These are phyloP conservation scores for Aechmea fasciata DNA, from an alignment of 176 grass and related monocot genomes.

Conservation along the genomic window DNA sequence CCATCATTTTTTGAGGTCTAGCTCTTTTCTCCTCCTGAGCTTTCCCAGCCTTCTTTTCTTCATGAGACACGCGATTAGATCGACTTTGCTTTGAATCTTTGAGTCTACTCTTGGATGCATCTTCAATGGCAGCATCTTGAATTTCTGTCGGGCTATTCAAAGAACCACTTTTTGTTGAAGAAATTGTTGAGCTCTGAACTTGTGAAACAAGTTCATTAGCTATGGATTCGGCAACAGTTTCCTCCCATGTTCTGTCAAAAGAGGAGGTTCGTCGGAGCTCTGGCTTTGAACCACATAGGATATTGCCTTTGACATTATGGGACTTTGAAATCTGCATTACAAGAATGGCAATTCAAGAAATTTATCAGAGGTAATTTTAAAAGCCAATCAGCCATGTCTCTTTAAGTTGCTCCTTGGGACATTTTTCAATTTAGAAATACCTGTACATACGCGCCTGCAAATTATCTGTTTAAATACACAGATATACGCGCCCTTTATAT, in stretches of 20 bases:
- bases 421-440: too few species aligned
- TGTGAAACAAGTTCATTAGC: conserved; percentile 84
- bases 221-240: conserved; percentile 87
- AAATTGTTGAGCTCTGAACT: conserved; percentile 39
- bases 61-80: conserved; percentile 35
- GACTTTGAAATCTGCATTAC: conserved; percentile 25
- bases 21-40: conserved; percentile 65
- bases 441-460: too few species aligned
- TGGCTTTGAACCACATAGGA: conserved; percentile 35
- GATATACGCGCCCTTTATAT: too few species aligned
- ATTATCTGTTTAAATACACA: too few species aligned
- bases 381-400: too few species aligned
- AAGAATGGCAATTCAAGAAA: conserved; percentile 4
- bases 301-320: conserved; percentile 25
- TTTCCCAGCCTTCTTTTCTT: conserved; percentile 72
- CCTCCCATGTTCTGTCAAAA: conserved; percentile 86
- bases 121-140: conserved; percentile 22
- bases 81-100: conserved; percentile 51
- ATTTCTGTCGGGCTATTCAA: conserved; percentile 30
- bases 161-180: conserved; percentile 21
- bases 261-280: conserved; percentile 83
- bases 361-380: neutral
- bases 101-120: conserved; percentile 20
- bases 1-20: conserved; percentile 73
- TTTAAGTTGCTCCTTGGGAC: too few species aligned